Conservation (phyloP, 108 stramenopile species). For the Epipyxis sp. region DNA sequence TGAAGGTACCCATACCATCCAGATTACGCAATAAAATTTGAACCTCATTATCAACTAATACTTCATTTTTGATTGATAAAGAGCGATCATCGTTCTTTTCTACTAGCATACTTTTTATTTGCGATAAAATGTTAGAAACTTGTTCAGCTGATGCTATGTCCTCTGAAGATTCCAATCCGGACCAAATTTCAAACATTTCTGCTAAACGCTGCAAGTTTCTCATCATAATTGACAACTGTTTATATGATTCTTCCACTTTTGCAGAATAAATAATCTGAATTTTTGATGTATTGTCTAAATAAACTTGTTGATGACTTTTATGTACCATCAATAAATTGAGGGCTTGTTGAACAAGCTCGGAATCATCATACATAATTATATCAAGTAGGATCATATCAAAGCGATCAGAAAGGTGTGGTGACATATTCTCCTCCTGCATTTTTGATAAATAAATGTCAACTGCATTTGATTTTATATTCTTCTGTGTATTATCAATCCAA, state of each 20-base stretch:
- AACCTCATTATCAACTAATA: conserved; percentile 24
- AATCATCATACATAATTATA: conserved; percentile 17
- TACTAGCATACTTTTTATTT: neutral
- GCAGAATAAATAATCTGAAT: conserved; percentile 24
- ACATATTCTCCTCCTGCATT: conserved; percentile 5
- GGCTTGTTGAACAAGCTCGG: neutral
- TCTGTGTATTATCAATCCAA: neutral
- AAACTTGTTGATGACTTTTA: conserved; percentile 4
- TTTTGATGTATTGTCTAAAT: neutral
- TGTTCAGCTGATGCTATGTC: neutral
- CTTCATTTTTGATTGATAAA: neutral
- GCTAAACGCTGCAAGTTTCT: conserved; percentile 5
- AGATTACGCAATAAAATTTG: conserved; percentile 12
- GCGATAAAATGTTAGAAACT: neutral
- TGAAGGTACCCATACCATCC: conserved; percentile 10
- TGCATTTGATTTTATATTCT: neutral
- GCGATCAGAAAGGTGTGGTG: neutral
- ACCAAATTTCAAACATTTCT: conserved; percentile 33
- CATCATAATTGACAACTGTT: neutral
- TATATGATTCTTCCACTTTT: neutral
- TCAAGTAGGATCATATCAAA: conserved; percentile 21
- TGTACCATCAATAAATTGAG: conserved; percentile 25
- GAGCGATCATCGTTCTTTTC: conserved; percentile 21
- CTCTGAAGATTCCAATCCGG: neutral
- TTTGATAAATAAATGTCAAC: neutral